Evolutionary conservation across 805 yeast genomes (phyloP), one percentile per base, ranked within the genome.

Genomic region (Candida xyloterini): DNA sequence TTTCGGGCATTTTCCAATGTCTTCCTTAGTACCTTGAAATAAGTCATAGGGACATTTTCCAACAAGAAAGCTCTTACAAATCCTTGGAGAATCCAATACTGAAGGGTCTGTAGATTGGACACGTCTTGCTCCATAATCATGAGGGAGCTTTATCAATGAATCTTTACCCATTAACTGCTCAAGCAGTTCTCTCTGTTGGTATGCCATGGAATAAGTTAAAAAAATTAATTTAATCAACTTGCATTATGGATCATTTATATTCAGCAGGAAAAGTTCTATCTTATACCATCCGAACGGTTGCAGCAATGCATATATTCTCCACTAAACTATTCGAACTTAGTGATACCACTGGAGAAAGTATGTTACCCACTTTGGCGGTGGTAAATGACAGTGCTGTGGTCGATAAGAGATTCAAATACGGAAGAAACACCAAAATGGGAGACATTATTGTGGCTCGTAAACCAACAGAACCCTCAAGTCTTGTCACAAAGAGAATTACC

Each of bases 401-500:
- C 1, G 67, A 79, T 49, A 91, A 87, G 52, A 60, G 66, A 38
- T 73, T 75, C 56, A 69, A 78, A 36, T 62, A 71, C 33, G 97
- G 96, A 1, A 66, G 82, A 41, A 70, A 70, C n/a, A 58, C 88
- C 5, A 60, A 72, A 30, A 76, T 82, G 49, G 99, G 99, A 0
- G 99, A 93, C 57, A 74, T 91, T 40, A 75, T 93, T 2, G 93
- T 91, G 26, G 90, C 95, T 2, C 64, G 76, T 22, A 93, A 93
- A 59, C 99, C 99, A 1, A 85, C 95, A 2, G 90, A 84, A 48
- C 95, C 95, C 0, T 71, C 73, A 14, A 85, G 81, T 53, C 67
- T 95, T 40, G 95, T 93, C 2, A 93, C 99, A 56, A 93, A 93
- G 55, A 71, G 99, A 40, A 81, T 93, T 15, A 82, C 95, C 0